Percentiles rank a stretch among this genome's conserved stretches.
Conservation (phyloP, 768 basidiomycete genomes). For the Cyathus striatus region DNA sequence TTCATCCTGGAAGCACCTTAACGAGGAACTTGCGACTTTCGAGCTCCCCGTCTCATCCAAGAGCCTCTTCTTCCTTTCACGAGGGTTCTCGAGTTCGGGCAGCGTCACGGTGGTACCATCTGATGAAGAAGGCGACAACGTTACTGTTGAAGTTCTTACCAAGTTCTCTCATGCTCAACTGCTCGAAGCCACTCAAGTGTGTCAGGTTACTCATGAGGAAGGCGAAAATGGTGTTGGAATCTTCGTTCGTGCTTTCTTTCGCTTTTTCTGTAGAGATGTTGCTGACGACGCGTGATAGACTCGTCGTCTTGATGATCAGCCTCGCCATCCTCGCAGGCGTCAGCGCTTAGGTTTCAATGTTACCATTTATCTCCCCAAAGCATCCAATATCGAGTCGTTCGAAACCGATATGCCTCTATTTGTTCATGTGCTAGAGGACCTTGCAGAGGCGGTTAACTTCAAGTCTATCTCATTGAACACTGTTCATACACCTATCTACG, state of each 20-base stretch:
- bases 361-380: slow-evolving; percentile 1
- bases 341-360: background rate
- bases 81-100: slow-evolving; percentile 19
- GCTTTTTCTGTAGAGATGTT: background rate
- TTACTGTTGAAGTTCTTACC: slow-evolving; percentile 18
- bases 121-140: slow-evolving; percentile 12
- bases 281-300: background rate
- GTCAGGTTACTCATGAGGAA: slow-evolving; percentile 17
- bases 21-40: no score
- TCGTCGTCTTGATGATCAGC: background rate
- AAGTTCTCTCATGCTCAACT: slow-evolving; percentile 11
- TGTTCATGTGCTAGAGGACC: slow-evolving; percentile 28
- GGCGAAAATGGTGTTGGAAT: slow-evolving; percentile 28
- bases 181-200: slow-evolving; percentile 22
- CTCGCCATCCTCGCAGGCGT: background rate
- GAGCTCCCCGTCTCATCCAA: slow-evolving; percentile 13
- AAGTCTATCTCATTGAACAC: slow-evolving; percentile 28
- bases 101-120: slow-evolving; percentile 19
- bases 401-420: slow-evolving; percentile 40
- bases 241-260: slow-evolving; percentile 20
- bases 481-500: slow-evolving; percentile 25
- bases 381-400: slow-evolving; percentile 10
- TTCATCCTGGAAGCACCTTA: no score
- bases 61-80: slow-evolving; percentile 21
- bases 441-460: slow-evolving; percentile 33